Conservation (phyloP, 805 yeast species). For the Ogataea saltuana region DNA sequence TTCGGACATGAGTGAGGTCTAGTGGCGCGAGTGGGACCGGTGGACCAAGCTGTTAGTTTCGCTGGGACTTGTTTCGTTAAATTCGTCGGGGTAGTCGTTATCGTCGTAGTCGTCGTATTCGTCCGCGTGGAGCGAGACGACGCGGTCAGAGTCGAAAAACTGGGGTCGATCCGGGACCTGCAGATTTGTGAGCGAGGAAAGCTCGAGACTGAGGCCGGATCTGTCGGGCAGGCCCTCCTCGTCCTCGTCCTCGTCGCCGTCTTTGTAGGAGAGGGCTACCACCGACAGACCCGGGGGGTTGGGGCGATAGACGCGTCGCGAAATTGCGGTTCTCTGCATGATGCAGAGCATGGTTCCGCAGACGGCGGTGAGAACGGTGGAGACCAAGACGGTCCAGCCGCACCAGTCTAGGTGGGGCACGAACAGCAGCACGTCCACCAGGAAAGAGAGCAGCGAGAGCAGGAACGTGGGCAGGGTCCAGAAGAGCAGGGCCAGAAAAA, state of each 20-base stretch:
- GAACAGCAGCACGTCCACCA: constrained; percentile 80
- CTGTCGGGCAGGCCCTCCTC: too few species aligned
- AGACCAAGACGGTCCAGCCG: constrained; percentile 80
- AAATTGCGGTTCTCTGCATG: constrained; percentile 64
- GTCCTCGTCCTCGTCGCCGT: constrained; percentile 7
- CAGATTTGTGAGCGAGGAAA: neutral
- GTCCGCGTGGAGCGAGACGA: constrained; percentile 7
- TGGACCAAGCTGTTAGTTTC: too few species aligned
- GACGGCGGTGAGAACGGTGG: constrained; percentile 64
- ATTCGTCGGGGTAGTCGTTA: constrained; percentile 7
- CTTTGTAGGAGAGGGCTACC: constrained; percentile 6
- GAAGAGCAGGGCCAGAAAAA: constrained; percentile 52
- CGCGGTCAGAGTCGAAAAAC: constrained; percentile 1
- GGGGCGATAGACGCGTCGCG: constrained; percentile 36
- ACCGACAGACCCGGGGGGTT: neutral
- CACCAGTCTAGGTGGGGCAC: constrained; percentile 74
- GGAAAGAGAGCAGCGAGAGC: constrained; percentile 67
- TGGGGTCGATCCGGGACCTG: neutral
- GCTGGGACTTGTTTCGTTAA: too few species aligned
- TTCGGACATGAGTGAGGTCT: too few species aligned
- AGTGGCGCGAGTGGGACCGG: too few species aligned
- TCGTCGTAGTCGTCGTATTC: constrained; percentile 10
- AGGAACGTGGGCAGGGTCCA: constrained; percentile 70
- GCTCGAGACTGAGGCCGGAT: neutral
- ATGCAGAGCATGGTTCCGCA: constrained; percentile 69